A percentile compares a stretch with the other conserved stretches of the same genome.
These are phyloP conservation scores for Ogataea henricii DNA, from an alignment of 805 yeast genomes.

Conservation along the genomic window DNA sequence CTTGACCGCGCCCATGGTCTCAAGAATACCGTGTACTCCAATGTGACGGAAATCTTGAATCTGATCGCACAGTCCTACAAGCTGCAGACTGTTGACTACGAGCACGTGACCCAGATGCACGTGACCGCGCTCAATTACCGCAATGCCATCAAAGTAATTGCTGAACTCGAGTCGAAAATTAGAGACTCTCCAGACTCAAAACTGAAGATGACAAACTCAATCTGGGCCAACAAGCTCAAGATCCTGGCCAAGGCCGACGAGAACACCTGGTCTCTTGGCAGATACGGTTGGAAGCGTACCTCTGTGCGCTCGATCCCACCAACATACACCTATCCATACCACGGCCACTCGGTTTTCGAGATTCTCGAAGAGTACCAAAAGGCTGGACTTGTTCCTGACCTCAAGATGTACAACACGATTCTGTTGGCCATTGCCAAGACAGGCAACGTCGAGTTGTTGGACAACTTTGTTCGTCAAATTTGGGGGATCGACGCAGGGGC, in stretches of 20 bases:
- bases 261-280: slow-evolving; percentile 28
- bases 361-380: slow-evolving; percentile 23
- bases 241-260: slow-evolving; percentile 28
- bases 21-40: slow-evolving; percentile 11
- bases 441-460: slow-evolving; percentile 28
- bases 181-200: slow-evolving; percentile 1
- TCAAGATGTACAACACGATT: slow-evolving; percentile 26
- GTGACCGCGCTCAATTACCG: slow-evolving; percentile 16
- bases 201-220: slow-evolving; percentile 22
- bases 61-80: slow-evolving; percentile 6
- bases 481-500: slow-evolving; percentile 30
- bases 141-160: slow-evolving; percentile 25
- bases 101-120: slow-evolving; percentile 26
- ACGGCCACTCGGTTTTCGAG: slow-evolving; percentile 14
- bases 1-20: slow-evolving; percentile 9
- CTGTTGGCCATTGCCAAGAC: slow-evolving; percentile 32
- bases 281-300: slow-evolving; percentile 22
- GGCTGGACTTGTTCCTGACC: slow-evolving; percentile 23
- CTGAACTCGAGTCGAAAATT: slow-evolving; percentile 21
- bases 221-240: slow-evolving; percentile 30
- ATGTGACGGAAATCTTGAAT: slow-evolving; percentile 7
- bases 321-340: slow-evolving; percentile 17
- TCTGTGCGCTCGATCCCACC: slow-evolving; percentile 13
- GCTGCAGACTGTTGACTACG: slow-evolving; percentile 27
- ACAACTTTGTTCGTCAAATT: slow-evolving; percentile 25